Evolutionary conservation across 768 basidiomycete genomes (phyloP), one percentile per base, ranked within the genome.

Genomic region (Mycena filopes): DNA sequence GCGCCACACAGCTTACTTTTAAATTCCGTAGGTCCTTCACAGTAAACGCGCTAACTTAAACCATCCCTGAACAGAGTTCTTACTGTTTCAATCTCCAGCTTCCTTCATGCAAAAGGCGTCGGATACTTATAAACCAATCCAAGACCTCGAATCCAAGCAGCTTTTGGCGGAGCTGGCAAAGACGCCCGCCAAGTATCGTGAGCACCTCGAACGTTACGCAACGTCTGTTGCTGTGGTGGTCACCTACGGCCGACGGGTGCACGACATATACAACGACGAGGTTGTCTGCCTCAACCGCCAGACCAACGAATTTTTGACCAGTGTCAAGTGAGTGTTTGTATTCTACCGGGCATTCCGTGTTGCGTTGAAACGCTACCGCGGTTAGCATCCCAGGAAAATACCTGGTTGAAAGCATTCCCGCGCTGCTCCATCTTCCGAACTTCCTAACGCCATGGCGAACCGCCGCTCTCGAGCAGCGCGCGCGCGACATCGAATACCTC

Each of bases 381-480:
- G 29, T 20, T 25, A 84, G 83, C 53, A 82, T 84, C 60, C 83
- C 82, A 3, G 82, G 83, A 29, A 84, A 83, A 70, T 83, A 82
- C 54, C 62, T 84, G 4, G 83, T 84, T 15, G 83, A 84, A 70
- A 80, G 81, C 2, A 78, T 81, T 78, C 83, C 83, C 0, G 83
- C 82, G 78, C 76, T 84, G 2, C 71, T 83, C 6, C 80, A 80
- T 55, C 76, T 84, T 23, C 83, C 83, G 9, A 55, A 64, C 20
- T 67, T 70, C 54, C 41, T 70, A 16, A 70, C 68, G 3, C 60
- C 45, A 9, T 68, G 57, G 63, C 64, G 55, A n/a, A 60, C 56
- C 21, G 64, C 29, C 11, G 65, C 57, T 3, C 36, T 65, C 21
- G 51, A 69, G 43, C 78, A 76, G 25, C 78, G 77, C 20, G 72